Evolutionary conservation across 768 basidiomycete species (phyloP).

Genomic region (Butyriboletus loyo): DNA sequence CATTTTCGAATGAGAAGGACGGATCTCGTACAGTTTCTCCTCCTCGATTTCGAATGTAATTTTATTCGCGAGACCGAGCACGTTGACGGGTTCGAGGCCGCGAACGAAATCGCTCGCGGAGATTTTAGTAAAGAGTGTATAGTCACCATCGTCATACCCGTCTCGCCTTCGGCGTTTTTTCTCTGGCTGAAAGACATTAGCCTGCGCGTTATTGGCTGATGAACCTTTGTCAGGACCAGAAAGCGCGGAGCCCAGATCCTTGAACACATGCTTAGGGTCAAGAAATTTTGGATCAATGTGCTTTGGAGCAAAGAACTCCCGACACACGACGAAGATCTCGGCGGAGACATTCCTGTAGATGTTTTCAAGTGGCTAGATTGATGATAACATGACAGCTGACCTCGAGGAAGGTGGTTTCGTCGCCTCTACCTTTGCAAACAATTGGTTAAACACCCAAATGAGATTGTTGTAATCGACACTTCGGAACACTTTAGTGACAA

Average conservation of each 20-base stretch:
- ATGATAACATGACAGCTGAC: constrained; percentile 38
- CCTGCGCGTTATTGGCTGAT: constrained; percentile 65
- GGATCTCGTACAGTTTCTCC: constrained; percentile 65
- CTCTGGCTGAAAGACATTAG: constrained; percentile 96
- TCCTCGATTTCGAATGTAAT: constrained; percentile 78
- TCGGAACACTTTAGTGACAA: constrained; percentile 98
- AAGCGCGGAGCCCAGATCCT: constrained; percentile 63
- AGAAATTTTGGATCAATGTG: constrained; percentile 97
- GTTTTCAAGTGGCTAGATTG: background rate
- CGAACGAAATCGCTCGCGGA: constrained; percentile 70
- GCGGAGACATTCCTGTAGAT: constrained; percentile 88
- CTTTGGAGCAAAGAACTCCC: constrained; percentile 90
- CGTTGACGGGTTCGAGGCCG: constrained; percentile 66
- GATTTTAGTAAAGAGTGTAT: constrained; percentile 78
- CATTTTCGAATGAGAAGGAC: background rate
- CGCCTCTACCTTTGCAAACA: constrained; percentile 95
- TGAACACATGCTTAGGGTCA: constrained; percentile 97
- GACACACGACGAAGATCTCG: constrained; percentile 99
- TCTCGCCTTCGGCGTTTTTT: constrained; percentile 92
- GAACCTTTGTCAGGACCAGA: constrained; percentile 49
- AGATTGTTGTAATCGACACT: constrained; percentile 98
- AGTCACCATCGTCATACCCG: constrained; percentile 93
- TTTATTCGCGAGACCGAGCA: constrained; percentile 76
- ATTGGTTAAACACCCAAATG: constrained; percentile 97
- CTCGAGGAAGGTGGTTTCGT: constrained; percentile 98